A percentile compares a stretch with the other conserved stretches of the same genome.
phyloP scores from a whole-genome alignment of 2,329 filamentous ascomycete species.

The Colletotrichum echinochloae region DNA sequence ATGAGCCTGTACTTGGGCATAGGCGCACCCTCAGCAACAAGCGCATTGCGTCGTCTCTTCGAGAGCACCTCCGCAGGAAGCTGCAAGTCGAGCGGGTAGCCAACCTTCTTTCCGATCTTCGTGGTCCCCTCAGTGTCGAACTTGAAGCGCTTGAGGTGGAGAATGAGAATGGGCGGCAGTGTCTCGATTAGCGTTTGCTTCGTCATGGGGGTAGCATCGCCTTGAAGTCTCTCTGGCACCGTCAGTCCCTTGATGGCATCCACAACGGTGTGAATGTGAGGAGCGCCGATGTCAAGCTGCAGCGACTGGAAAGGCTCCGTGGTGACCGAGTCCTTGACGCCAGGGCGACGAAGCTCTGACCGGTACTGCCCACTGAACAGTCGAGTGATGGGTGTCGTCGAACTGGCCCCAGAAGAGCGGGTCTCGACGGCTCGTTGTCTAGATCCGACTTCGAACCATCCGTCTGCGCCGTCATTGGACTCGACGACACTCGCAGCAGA shows the following conservation, averaged over 20 bases:
- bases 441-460: slow-evolving; percentile 95
- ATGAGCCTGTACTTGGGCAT: slow-evolving; percentile 88
- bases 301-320: slow-evolving; percentile 94
- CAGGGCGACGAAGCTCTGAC: slow-evolving; percentile 88
- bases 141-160: slow-evolving; percentile 97
- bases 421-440: slow-evolving; percentile 91
- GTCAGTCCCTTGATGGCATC: slow-evolving; percentile 91
- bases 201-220: slow-evolving; percentile 79
- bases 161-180: slow-evolving; percentile 88
- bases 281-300: slow-evolving; percentile 91
- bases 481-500: slow-evolving; percentile 46
- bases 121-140: slow-evolving; percentile 91
- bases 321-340: slow-evolving; percentile 90
- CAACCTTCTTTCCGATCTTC: slow-evolving; percentile 99
- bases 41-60: slow-evolving; percentile 75
- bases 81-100: slow-evolving; percentile 93
- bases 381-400: slow-evolving; percentile 87
- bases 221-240: slow-evolving; percentile 84
- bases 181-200: slow-evolving; percentile 97
- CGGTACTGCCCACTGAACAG: slow-evolving; percentile 94
- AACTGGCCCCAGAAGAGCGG: slow-evolving; percentile 81
- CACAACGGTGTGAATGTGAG: slow-evolving; percentile 88
- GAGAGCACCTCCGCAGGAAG: slow-evolving; percentile 92
- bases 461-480: slow-evolving; percentile 60
- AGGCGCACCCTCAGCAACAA: slow-evolving; percentile 72